These are phyloP conservation scores for Candida glucosophila DNA, from an alignment of 1,139 yeast genomes.

Conservation along the genomic window DNA sequence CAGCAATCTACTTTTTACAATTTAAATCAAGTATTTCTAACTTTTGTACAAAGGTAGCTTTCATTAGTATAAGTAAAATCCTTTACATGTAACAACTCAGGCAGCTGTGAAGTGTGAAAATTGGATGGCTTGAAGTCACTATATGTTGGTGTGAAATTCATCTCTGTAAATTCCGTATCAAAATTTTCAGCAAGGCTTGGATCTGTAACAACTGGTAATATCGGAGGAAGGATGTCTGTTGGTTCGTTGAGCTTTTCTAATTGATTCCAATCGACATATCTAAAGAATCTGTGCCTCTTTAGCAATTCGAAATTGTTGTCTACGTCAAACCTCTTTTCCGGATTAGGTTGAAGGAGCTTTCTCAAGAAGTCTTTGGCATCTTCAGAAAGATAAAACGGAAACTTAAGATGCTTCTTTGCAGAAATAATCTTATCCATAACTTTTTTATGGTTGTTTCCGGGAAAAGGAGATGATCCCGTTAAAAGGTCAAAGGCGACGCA, in stretches of 20 bases:
- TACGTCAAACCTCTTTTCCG: conserved; percentile 63
- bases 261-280: conserved; percentile 69
- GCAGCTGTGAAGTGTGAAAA: neutral
- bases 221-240: conserved; percentile 55
- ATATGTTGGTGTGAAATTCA: conserved; percentile 39
- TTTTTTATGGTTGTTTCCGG: conserved; percentile 78
- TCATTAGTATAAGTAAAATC: conserved; percentile 39
- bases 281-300: conserved; percentile 69
- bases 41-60: conserved; percentile 16
- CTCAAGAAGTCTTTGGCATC: conserved; percentile 82
- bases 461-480: conserved; percentile 91
- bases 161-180: conserved; percentile 79
- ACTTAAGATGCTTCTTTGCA: conserved; percentile 56
- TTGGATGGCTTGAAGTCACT: neutral
- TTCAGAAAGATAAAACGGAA: conserved; percentile 72
- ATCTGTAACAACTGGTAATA: conserved; percentile 76
- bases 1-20: neutral
- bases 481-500: conserved; percentile 81
- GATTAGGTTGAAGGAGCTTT: conserved; percentile 66
- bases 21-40: neutral
- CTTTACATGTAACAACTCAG: conserved; percentile 31
- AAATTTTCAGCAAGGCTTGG: conserved; percentile 88
- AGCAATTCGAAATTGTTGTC: conserved; percentile 45
- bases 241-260: conserved; percentile 37
- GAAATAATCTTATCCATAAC: conserved; percentile 71